These are phyloP conservation scores for Begonia loranthoides DNA, from an alignment of 306 rosid genomes.

Conservation along the genomic window DNA sequence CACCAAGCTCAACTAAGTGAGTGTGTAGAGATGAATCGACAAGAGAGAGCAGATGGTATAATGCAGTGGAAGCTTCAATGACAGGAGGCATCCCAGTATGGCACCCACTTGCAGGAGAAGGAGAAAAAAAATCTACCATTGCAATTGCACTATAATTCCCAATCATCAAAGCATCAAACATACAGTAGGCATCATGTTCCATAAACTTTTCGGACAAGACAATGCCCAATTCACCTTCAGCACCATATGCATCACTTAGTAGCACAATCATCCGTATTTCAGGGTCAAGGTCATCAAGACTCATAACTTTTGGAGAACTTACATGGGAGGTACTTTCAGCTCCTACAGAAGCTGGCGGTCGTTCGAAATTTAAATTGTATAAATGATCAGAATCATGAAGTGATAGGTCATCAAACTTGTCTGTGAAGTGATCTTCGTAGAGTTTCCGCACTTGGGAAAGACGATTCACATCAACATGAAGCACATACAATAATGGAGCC, in stretches of 20 bases:
- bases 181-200: slow-evolving; percentile 88
- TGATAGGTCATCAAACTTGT: slow-evolving; percentile 78
- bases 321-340: slow-evolving; percentile 30
- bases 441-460: slow-evolving; percentile 74
- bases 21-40: slow-evolving; percentile 79
- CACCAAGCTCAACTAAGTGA: slow-evolving; percentile 88
- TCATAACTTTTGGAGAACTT: slow-evolving; percentile 29
- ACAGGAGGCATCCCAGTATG: slow-evolving; percentile 77
- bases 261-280: slow-evolving; percentile 59
- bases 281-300: slow-evolving; percentile 77
- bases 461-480: slow-evolving; percentile 73
- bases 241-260: slow-evolving; percentile 86
- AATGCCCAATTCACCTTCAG: slow-evolving; percentile 94
- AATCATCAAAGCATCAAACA: slow-evolving; percentile 88
- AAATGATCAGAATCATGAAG: slow-evolving; percentile 57
- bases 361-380: slow-evolving; percentile 64
- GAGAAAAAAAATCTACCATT: slow-evolving; percentile 87
- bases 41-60: slow-evolving; percentile 61
- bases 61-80: slow-evolving; percentile 83
- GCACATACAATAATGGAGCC: slow-evolving; percentile 86
- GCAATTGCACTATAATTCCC: slow-evolving; percentile 64
- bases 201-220: slow-evolving; percentile 85
- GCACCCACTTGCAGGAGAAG: slow-evolving; percentile 42
- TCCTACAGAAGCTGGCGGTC: slow-evolving; percentile 38
- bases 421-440: slow-evolving; percentile 79